phyloP scores from a whole-genome alignment of 352 stramenopile genomes.

The Saprolegnia parasitica region DNA sequence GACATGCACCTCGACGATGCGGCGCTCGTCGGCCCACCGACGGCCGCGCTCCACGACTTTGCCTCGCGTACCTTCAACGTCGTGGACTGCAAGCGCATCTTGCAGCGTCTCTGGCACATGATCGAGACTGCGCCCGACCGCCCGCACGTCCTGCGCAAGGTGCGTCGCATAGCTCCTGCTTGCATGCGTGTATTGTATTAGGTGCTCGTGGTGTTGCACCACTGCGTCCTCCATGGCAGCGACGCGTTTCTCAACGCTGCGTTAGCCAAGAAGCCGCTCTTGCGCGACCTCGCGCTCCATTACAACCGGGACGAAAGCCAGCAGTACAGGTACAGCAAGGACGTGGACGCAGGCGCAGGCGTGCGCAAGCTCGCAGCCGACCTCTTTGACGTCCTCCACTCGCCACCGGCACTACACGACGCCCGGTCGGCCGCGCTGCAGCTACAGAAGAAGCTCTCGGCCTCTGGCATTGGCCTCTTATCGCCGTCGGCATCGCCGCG shows the following conservation, averaged over 20 bases:
- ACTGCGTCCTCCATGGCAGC: slow-evolving; percentile 63
- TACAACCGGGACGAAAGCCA: slow-evolving; percentile 76
- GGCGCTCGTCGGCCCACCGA: slow-evolving; percentile 42
- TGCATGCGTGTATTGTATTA: no score
- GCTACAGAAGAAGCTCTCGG: slow-evolving; percentile 52
- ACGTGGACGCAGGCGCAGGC: slow-evolving; percentile 57
- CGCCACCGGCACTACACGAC: slow-evolving; percentile 50
- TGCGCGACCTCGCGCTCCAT: slow-evolving; percentile 35
- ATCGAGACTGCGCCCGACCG: slow-evolving; percentile 42
- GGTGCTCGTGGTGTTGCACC: slow-evolving; percentile 54
- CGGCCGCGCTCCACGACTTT: slow-evolving; percentile 53
- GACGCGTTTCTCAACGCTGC: slow-evolving; percentile 47
- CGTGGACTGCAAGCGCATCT: slow-evolving; percentile 69
- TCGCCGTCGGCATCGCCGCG: slow-evolving; percentile 23
- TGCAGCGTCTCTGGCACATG: slow-evolving; percentile 62
- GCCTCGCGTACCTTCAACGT: slow-evolving; percentile 62
- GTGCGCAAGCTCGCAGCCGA: slow-evolving; percentile 56
- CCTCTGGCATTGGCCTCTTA: slow-evolving; percentile 43
- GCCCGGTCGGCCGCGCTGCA: slow-evolving; percentile 44
- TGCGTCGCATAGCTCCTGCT: neutral
- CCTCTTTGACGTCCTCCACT: slow-evolving; percentile 43
- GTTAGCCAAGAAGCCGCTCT: slow-evolving; percentile 36
- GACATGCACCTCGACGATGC: slow-evolving; percentile 43
- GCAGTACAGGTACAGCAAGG: slow-evolving; percentile 67
- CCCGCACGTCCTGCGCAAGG: slow-evolving; percentile 57